Evolutionary conservation across 2,329 filamentous ascomycete species (phyloP).

Genomic region (Scorias spongiosa): DNA sequence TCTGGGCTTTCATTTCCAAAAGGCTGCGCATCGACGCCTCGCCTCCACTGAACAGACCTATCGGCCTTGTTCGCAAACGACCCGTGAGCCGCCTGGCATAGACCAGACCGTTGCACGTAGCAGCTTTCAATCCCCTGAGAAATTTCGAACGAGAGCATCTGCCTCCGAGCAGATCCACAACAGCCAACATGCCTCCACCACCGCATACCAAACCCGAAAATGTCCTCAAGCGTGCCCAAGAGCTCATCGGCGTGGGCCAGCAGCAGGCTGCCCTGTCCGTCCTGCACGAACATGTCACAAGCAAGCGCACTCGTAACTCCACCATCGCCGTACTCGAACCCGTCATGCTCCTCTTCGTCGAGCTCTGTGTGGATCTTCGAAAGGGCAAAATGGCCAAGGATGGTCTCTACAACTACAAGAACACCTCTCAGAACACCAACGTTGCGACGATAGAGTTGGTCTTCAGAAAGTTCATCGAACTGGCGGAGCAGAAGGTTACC

Average conservation of each 20-base stretch:
- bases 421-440: slow-evolving; percentile 98
- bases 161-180: background rate
- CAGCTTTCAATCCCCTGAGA: too few relatives aligned
- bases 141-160: too few relatives aligned
- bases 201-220: slow-evolving; percentile 97
- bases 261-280: slow-evolving; percentile 79
- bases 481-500: slow-evolving; percentile 90
- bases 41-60: too few relatives aligned
- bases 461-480: slow-evolving; percentile 93
- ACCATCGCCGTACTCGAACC: slow-evolving; percentile 93
- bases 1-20: too few relatives aligned
- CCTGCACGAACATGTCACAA: slow-evolving; percentile 98
- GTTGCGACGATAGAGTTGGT: slow-evolving; percentile 96
- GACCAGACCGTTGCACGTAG: too few relatives aligned
- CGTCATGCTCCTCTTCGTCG: slow-evolving; percentile 94
- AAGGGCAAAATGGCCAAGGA: slow-evolving; percentile 99
- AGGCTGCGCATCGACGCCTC: too few relatives aligned
- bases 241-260: slow-evolving; percentile 97
- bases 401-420: slow-evolving; percentile 98
- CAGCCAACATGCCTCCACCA: slow-evolving; percentile 68
- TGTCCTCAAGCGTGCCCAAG: slow-evolving; percentile 94
- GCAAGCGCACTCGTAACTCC: slow-evolving; percentile 92
- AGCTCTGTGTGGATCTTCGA: slow-evolving; percentile 90
- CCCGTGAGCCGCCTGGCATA: too few relatives aligned
- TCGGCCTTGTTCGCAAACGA: too few relatives aligned